A percentile compares a stretch with the other conserved stretches of the same genome.
These are phyloP conservation scores for Kodamaea arcana DNA, from an alignment of 1,139 yeast genomes.

Conservation along the genomic window DNA sequence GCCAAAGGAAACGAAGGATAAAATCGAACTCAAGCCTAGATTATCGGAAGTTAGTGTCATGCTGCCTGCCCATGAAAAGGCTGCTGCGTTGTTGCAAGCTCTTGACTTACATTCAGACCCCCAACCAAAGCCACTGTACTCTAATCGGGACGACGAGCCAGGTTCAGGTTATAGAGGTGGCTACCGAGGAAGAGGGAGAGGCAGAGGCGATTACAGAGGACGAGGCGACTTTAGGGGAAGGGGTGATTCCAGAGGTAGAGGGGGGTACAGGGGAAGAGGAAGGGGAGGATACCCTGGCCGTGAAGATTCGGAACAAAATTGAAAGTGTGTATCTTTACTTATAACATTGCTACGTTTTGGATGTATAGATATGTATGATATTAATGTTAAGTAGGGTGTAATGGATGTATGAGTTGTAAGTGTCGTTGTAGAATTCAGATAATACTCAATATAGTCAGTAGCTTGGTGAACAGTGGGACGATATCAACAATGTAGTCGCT, in stretches of 20 bases:
- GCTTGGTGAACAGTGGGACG: no score
- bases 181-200: slow-evolving; percentile 16
- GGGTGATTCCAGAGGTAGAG: slow-evolving; percentile 10
- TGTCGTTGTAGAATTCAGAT: no score
- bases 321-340: no score
- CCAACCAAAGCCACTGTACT: background rate
- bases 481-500: no score
- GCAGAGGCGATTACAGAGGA: slow-evolving; percentile 20
- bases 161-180: slow-evolving; percentile 13
- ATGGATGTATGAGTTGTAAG: no score
- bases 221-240: slow-evolving; percentile 6
- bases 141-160: slow-evolving; percentile 8
- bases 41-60: background rate
- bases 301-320: background rate
- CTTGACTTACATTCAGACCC: slow-evolving; percentile 5
- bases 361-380: slow-evolving; percentile 10
- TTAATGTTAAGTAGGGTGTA: no score
- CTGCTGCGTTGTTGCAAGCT: slow-evolving; percentile 6
- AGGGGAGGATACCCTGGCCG: slow-evolving; percentile 12
- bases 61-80: slow-evolving; percentile 2
- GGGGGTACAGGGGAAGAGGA: slow-evolving; percentile 3
- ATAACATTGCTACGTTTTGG: no score
- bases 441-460: no score
- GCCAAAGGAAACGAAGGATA: background rate
- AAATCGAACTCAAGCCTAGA: background rate